Percentiles rank a stretch among this genome's conserved stretches.
Evolutionary conservation across 2,329 filamentous ascomycete genomes (phyloP).

Genomic region (Fusarium annulatum): DNA sequence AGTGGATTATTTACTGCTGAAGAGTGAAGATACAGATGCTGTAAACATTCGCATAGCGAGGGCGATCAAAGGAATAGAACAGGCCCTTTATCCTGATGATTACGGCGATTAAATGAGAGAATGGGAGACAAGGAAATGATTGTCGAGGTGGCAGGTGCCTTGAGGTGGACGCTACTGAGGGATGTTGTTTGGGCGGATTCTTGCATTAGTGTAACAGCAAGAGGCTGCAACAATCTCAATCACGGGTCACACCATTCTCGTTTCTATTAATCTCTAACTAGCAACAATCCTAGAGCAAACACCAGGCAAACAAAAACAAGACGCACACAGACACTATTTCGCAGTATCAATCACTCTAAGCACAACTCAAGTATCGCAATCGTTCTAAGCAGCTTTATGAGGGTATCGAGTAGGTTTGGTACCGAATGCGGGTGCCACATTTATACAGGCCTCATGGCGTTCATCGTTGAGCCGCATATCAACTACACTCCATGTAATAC

Average conservation of each 20-base stretch:
- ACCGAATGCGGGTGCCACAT: background rate
- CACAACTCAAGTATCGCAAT: background rate
- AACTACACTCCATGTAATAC: background rate
- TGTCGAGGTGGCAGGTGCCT: background rate
- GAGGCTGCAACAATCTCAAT: rapidly evolving
- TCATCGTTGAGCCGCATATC: background rate
- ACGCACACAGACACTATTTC: background rate
- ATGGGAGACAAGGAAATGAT: background rate
- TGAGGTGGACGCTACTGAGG: background rate
- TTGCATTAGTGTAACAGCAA: background rate
- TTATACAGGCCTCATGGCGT: background rate
- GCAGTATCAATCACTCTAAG: background rate
- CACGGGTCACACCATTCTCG: no score
- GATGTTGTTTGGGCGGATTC: background rate
- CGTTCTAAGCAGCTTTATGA: background rate
- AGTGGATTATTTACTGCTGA: background rate
- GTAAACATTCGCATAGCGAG: background rate
- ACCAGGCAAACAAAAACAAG: background rate
- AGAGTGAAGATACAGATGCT: background rate
- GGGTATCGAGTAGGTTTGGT: background rate
- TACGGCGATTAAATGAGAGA: background rate
- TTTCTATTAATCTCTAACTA: no score
- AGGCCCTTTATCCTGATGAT: background rate
- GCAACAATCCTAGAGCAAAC: background rate
- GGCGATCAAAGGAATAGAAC: background rate